phyloP scores from a whole-genome alignment of 768 basidiomycete species.

The Dentipellis fragilis region DNA sequence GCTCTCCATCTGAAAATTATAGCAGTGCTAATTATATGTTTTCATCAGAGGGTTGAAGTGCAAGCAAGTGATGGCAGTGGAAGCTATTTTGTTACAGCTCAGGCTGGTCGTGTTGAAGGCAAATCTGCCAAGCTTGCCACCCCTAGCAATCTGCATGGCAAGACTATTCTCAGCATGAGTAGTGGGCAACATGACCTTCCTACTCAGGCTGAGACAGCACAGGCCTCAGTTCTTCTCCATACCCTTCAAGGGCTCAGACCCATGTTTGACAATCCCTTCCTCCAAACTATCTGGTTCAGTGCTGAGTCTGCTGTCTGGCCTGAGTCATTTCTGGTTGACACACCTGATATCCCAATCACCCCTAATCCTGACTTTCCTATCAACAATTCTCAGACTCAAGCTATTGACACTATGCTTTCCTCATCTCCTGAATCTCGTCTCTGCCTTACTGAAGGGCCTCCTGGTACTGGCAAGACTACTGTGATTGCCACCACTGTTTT shows the following conservation, averaged over 20 bases:
- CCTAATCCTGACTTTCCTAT: constrained; percentile 21
- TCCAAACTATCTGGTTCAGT: constrained; percentile 15
- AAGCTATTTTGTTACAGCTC: constrained; percentile 12
- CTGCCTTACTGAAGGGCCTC: constrained; percentile 24
- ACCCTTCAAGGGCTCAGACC: constrained; percentile 25
- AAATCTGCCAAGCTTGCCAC: constrained; percentile 15
- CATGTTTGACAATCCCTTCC: constrained; percentile 26
- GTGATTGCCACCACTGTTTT: constrained; percentile 24
- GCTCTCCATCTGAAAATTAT: not conserved
- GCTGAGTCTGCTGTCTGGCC: constrained; percentile 28
- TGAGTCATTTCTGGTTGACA: constrained; percentile 17
- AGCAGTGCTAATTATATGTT: not conserved
- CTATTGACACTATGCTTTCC: constrained; percentile 29
- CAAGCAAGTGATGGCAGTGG: constrained; percentile 10
- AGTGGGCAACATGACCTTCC: constrained; percentile 46
- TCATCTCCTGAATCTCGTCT: constrained; percentile 24
- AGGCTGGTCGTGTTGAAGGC: constrained; percentile 9
- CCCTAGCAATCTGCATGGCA: constrained; percentile 20
- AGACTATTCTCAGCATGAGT: constrained; percentile 25
- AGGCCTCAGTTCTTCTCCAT: constrained; percentile 20
- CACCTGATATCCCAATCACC: constrained; percentile 11
- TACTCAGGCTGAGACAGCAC: constrained; percentile 47
- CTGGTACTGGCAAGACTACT: constrained; percentile 23
- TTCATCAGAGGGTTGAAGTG: constrained; percentile 15
- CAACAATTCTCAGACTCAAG: constrained; percentile 29